These are phyloP conservation scores for Cercophora samala DNA, from an alignment of 495 filamentous ascomycete genomes.

Conservation along the genomic window DNA sequence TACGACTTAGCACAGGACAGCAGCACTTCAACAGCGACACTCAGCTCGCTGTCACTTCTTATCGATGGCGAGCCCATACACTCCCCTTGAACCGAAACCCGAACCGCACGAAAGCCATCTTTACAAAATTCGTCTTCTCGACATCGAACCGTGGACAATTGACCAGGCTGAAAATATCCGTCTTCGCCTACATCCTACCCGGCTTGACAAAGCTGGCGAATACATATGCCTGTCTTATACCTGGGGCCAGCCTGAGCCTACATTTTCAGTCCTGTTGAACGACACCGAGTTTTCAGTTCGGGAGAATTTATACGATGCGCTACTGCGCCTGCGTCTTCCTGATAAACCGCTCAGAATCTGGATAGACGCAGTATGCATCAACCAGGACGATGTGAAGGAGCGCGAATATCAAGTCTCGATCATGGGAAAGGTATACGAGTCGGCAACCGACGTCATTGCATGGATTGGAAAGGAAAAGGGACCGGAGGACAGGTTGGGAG, in stretches of 20 bases:
- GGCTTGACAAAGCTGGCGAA: background rate
- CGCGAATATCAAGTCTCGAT: conserved; percentile 6
- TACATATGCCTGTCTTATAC: conserved; percentile 11
- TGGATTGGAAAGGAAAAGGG: conserved; percentile 11
- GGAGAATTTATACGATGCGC: background rate
- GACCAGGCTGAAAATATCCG: background rate
- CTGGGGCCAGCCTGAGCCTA: conserved; percentile 8
- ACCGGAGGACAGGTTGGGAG: background rate
- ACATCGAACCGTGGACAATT: background rate
- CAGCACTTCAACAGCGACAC: background rate
- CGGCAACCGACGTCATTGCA: conserved; percentile 5
- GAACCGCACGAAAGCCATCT: too few relatives aligned
- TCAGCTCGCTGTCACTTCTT: background rate
- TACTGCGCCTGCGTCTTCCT: background rate
- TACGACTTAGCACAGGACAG: background rate
- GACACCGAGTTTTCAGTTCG: background rate
- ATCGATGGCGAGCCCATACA: background rate
- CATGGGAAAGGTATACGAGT: background rate
- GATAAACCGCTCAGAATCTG: background rate
- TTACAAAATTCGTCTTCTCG: conserved; percentile 5
- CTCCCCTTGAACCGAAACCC: background rate
- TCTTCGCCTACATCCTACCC: background rate
- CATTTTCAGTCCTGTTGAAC: background rate
- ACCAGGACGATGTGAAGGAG: conserved; percentile 5
- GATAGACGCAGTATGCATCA: conserved; percentile 8